Percentiles rank a stretch among this genome's conserved stretches.
These are phyloP conservation scores for Phyllachora maydis DNA, from an alignment of 2,329 filamentous ascomycete species.

Conservation along the genomic window DNA sequence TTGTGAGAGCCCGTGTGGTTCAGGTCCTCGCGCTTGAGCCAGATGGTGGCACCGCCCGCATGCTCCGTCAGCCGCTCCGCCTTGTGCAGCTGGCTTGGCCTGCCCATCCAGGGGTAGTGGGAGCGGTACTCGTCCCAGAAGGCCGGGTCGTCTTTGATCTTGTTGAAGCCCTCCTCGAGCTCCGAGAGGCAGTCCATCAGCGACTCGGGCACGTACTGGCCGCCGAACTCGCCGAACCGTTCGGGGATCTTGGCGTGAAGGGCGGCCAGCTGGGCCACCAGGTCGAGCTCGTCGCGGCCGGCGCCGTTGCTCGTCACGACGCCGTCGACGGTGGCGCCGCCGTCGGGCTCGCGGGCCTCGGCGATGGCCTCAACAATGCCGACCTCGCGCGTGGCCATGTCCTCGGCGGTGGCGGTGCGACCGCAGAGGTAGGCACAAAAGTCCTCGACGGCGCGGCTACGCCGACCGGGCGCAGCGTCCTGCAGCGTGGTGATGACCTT, in stretches of 20 bases:
- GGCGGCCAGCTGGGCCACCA: conserved; percentile 70
- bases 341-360: conserved; percentile 36
- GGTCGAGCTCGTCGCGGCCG: conserved; percentile 30
- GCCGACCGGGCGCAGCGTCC: conserved; percentile 43
- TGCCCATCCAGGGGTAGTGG: conserved; percentile 94
- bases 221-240: conserved; percentile 88
- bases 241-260: conserved; percentile 65
- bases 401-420: conserved; percentile 14
- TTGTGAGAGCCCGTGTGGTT: conserved; percentile 98
- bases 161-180: conserved; percentile 77
- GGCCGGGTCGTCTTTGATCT: conserved; percentile 64
- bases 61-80: conserved; percentile 76
- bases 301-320: no score
- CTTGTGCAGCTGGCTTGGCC: conserved; percentile 77
- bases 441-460: conserved; percentile 56
- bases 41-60: conserved; percentile 86
- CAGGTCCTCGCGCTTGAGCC: conserved; percentile 91
- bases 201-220: conserved; percentile 92
- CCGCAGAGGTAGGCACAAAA: conserved; percentile 57
- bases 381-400: conserved; percentile 37
- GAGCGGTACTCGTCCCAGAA: conserved; percentile 97
- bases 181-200: conserved; percentile 92
- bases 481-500: conserved; percentile 75
- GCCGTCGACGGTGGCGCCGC: conserved; percentile 44
- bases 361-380: conserved; percentile 49